Evolutionary conservation across 1,284 basidiomycete species (phyloP).

Genomic region (Apiotrichum gamsii): DNA sequence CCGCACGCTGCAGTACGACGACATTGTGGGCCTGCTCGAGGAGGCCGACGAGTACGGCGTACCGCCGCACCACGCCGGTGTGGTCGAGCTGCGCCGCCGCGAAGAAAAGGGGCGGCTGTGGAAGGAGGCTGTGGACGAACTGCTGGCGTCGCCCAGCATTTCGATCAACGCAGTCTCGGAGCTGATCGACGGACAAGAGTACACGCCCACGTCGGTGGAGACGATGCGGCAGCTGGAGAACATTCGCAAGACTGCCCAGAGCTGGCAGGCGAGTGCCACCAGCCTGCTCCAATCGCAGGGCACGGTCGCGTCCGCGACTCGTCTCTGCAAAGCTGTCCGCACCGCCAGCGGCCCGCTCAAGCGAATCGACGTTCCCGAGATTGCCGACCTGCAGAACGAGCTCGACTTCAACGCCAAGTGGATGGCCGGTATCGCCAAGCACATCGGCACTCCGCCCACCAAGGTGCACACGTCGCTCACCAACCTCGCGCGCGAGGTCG

Average conservation of each 20-base stretch:
- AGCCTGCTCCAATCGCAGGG: constrained; percentile 19
- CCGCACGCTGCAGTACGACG: constrained; percentile 32
- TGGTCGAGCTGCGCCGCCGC: constrained; percentile 29
- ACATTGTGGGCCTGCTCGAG: constrained; percentile 33
- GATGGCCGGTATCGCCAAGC: constrained; percentile 15
- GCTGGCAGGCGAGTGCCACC: constrained; percentile 32
- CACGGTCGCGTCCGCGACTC: constrained; percentile 21
- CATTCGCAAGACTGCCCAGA: constrained; percentile 30
- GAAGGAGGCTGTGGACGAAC: constrained; percentile 20
- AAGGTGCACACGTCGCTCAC: constrained; percentile 24
- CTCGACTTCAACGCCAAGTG: constrained; percentile 29
- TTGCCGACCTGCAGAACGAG: constrained; percentile 31
- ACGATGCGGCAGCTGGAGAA: constrained; percentile 32
- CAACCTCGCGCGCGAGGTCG: constrained; percentile 23
- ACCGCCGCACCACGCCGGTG: constrained; percentile 22
- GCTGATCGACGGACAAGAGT: constrained; percentile 27
- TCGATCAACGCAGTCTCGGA: constrained; percentile 20
- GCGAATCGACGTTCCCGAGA: constrained; percentile 32
- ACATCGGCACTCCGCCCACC: constrained; percentile 12
- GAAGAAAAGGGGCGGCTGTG: constrained; percentile 25
- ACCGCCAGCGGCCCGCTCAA: constrained; percentile 23
- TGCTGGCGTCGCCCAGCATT: constrained; percentile 25
- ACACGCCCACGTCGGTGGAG: constrained; percentile 28
- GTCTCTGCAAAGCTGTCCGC: constrained; percentile 31
- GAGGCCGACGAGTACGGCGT: constrained; percentile 34